Evolutionary conservation across 768 basidiomycete species (phyloP).

Genomic region (Auricularia heimuer): DNA sequence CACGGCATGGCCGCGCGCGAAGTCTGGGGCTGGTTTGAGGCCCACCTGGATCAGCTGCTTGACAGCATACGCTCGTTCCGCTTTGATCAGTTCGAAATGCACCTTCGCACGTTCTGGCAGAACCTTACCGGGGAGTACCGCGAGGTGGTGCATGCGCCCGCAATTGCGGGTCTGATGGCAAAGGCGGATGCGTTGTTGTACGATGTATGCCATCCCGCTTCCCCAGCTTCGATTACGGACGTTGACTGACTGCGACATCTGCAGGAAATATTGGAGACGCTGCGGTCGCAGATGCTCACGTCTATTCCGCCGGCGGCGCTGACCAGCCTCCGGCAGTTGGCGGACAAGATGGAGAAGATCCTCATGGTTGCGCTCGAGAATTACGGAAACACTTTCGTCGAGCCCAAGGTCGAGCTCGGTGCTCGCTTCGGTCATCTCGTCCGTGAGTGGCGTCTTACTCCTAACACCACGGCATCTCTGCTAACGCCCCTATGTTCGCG

Average conservation of each 20-base stretch:
- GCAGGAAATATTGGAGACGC: constrained; percentile 78
- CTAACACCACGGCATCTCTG: not conserved
- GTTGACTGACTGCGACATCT: constrained; percentile 4
- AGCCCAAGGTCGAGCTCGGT: constrained; percentile 84
- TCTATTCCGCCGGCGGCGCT: constrained; percentile 60
- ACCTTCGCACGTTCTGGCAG: constrained; percentile 79
- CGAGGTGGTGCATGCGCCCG: constrained; percentile 84
- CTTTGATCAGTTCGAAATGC: constrained; percentile 85
- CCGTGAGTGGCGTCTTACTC: constrained; percentile 39
- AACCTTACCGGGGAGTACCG: constrained; percentile 62
- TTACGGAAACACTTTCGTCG: constrained; percentile 83
- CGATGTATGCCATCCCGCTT: constrained; percentile 48
- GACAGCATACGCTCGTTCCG: constrained; percentile 69
- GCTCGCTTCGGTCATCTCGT: constrained; percentile 87
- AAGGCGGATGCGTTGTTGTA: constrained; percentile 85
- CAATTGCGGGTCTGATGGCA: constrained; percentile 79
- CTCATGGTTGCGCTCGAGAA: constrained; percentile 68
- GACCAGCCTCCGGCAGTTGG: constrained; percentile 65
- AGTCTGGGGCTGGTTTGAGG: constrained; percentile 88
- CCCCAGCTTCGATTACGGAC: constrained; percentile 13
- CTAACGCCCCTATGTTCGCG: constrained; percentile 10
- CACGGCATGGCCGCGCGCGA: constrained; percentile 74
- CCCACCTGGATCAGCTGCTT: constrained; percentile 75
- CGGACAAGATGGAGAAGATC: constrained; percentile 88
- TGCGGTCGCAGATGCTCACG: constrained; percentile 77